A percentile compares a stretch with the other conserved stretches of the same genome.
Conservation (phyloP, 1,284 basidiomycete genomes). For the Leucocoprinus gongylophorus region DNA sequence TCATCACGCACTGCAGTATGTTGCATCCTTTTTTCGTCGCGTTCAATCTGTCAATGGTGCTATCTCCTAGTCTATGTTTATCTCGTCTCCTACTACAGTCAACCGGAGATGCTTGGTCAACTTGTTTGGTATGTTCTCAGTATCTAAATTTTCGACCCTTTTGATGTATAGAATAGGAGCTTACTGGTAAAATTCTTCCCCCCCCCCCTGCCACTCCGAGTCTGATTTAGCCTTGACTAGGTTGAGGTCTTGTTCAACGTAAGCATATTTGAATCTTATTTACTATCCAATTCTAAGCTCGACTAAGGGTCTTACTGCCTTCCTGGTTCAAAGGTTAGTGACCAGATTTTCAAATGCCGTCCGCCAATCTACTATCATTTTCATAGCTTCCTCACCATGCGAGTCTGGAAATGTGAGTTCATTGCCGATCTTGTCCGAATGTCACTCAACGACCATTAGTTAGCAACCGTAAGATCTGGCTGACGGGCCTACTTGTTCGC, state of each 20-base stretch:
- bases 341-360: constrained; percentile 1
- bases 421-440: not conserved
- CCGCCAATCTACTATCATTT: not conserved
- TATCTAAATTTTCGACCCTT: not conserved
- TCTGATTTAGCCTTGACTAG: constrained; percentile 19
- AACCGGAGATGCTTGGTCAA: constrained; percentile 26
- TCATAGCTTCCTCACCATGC: constrained; percentile 40
- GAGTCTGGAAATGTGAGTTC: constrained; percentile 43
- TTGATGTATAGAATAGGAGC: constrained; percentile 32
- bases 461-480: constrained; percentile 37
- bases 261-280: constrained; percentile 13
- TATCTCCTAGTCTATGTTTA: constrained; percentile 45
- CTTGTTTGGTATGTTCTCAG: constrained; percentile 39
- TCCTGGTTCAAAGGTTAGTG: constrained; percentile 43
- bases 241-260: constrained; percentile 52
- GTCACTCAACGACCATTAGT: constrained; percentile 26
- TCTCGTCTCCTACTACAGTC: constrained; percentile 42
- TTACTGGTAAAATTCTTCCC: constrained; percentile 29
- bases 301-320: constrained; percentile 38
- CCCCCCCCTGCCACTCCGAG: not conserved
- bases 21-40: not conserved
- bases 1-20: constrained; percentile 49
- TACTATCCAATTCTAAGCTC: constrained; percentile 4
- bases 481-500: constrained; percentile 37
- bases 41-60: not conserved